Base-by-base conservation (phyloP, 2,329 filamentous ascomycete genomes). In the Exophiala xenobiotica region DNA sequence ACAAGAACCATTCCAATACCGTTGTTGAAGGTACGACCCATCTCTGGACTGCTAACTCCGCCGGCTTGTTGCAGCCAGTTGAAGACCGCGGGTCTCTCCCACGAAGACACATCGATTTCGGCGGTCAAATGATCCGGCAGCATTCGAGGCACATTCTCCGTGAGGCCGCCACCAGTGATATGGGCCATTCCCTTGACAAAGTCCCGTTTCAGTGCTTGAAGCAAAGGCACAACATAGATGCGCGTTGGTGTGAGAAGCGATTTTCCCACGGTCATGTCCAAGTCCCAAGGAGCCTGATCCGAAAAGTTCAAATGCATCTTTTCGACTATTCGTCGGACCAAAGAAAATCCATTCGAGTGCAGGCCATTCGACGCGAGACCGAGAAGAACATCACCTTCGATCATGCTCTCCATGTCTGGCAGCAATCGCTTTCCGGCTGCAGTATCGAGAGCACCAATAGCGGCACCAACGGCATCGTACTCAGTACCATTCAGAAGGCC, bases 311-410 rank as follows among this genome's bases (percentile, higher is more conserved):
- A 75, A 3, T 84, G 83, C 27, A 85, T 81, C 53, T 79, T 78
- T 62, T 89, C 83, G 58, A 97, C 78, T 64, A 97, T 91, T 67
- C 89, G 88, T 56, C 93, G 87, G 26, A 97, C 87, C n/a, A 99
- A 85, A 0, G 91, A 96, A 77, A 95, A 99, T 42, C 93, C 93
- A 71, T 99, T 99, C 26, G 91, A 96, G 76, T 99, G 93, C 1
- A 92, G 82, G 24, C 93, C 93, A 51, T 82, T 88, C 19, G 90
- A 96, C 8, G 81, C 85, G 8, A 99, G 78, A 18, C 90, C 93
- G 4, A 99, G 77, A 1, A 99, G 80, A 3, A 96, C 77, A 66
- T 99, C 92, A 23, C 92, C 93, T 55, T 80, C 77, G 6, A 72
- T 71, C 92, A 99, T 97, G 60, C 78, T 78, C 7, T 81, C 77